These are phyloP conservation scores for Theobroma cacao DNA, from an alignment of 345 rosid species.

Conservation along the genomic window DNA sequence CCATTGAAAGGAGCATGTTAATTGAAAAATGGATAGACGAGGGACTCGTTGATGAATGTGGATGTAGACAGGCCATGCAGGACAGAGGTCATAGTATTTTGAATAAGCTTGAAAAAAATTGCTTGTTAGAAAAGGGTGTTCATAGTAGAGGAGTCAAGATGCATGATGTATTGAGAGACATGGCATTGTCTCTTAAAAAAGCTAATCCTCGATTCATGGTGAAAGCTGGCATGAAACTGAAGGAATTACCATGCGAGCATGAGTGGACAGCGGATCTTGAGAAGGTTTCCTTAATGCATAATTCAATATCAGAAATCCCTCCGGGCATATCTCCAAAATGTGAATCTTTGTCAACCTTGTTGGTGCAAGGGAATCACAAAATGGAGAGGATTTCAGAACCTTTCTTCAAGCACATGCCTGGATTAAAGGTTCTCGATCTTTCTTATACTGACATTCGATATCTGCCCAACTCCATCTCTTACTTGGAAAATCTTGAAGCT, in stretches of 20 bases:
- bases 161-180: no score
- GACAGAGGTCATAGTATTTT: not conserved
- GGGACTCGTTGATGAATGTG: not conserved
- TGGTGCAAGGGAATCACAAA: not conserved
- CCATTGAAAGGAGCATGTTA: not conserved
- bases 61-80: not conserved
- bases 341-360: constrained; percentile 2
- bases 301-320: not conserved
- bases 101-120: not conserved
- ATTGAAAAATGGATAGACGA: not conserved
- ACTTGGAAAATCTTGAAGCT: not conserved
- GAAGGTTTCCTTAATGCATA: not conserved
- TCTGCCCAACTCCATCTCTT: constrained; percentile 11
- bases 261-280: not conserved
- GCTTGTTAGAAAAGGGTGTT: not conserved
- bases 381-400: not conserved
- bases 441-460: not conserved
- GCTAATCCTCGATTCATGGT: not conserved
- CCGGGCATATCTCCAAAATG: not conserved
- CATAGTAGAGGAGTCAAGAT: not conserved
- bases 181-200: not conserved
- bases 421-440: constrained; percentile 23
- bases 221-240: constrained; percentile 6
- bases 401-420: constrained; percentile 2
- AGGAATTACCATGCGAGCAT: not conserved